Evolutionary conservation across 441 rosid genomes (phyloP).

Genomic region (Euphorbia celastroides): DNA sequence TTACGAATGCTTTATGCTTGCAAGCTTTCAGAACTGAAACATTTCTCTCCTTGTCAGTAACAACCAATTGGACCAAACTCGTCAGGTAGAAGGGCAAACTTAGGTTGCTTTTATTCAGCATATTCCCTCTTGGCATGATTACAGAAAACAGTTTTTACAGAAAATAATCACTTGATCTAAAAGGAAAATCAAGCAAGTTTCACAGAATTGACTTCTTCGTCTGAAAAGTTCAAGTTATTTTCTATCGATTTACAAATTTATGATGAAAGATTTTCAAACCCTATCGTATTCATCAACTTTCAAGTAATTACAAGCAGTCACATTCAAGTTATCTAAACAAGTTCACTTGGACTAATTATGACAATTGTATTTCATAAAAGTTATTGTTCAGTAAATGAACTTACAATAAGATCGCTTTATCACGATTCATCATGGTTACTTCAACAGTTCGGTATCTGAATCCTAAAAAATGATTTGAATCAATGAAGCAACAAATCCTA

Average conservation of each 20-base stretch:
- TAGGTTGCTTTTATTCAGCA: background rate
- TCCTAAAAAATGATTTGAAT: background rate
- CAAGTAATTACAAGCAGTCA: background rate
- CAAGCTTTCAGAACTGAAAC: background rate
- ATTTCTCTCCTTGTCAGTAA: background rate
- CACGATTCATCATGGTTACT: background rate
- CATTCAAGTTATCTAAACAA: background rate
- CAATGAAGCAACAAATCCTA: background rate
- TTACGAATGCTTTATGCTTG: background rate
- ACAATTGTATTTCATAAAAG: background rate
- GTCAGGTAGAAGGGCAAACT: background rate
- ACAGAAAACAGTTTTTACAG: background rate
- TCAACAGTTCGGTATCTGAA: background rate
- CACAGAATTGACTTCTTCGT: background rate
- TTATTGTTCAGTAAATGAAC: background rate
- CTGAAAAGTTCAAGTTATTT: background rate
- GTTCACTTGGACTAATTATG: background rate
- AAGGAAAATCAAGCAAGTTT: background rate
- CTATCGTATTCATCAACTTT: background rate
- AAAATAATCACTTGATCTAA: background rate
- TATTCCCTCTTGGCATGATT: background rate
- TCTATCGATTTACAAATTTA: background rate
- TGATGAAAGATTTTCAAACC: background rate
- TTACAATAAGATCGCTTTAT: background rate
- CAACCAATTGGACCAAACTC: background rate